A percentile compares a stretch with the other conserved stretches of the same genome.
These are phyloP conservation scores for Daldinia bambusicola DNA, from an alignment of 495 filamentous ascomycete species.

Conservation along the genomic window DNA sequence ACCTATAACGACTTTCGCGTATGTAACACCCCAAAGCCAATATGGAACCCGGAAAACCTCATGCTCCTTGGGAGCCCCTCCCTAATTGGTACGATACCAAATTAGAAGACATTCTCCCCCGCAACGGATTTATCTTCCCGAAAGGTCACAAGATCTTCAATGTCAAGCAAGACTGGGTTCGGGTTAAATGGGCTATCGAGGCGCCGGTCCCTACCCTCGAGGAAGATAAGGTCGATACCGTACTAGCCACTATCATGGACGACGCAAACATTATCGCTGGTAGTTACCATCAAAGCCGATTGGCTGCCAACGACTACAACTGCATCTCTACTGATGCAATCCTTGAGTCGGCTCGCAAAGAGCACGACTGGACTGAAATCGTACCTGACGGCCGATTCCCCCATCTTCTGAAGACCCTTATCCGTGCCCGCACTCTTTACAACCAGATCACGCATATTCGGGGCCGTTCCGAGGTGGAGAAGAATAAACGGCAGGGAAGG, in stretches of 20 bases:
- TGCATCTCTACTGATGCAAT: background rate
- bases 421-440: slow-evolving; percentile 16
- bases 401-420: slow-evolving; percentile 7
- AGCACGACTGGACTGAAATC: background rate
- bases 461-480: slow-evolving; percentile 6
- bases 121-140: slow-evolving; percentile 17
- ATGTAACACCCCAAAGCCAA: background rate
- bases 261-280: slow-evolving; percentile 6
- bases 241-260: slow-evolving; percentile 14
- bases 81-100: background rate
- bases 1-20: background rate
- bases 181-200: slow-evolving; percentile 16
- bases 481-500: background rate
- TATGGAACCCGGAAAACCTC: background rate
- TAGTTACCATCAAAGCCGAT: background rate
- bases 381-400: slow-evolving; percentile 8
- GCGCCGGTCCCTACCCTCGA: background rate
- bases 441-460: slow-evolving; percentile 2
- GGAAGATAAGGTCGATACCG: background rate
- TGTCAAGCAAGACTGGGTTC: background rate
- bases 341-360: slow-evolving; percentile 3
- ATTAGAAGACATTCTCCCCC: slow-evolving; percentile 18
- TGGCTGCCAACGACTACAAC: background rate
- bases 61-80: background rate
- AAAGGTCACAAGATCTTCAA: slow-evolving; percentile 20